Evolutionary conservation across 192 early-diverging fungal genomes (phyloP).

Genomic region (Linnemannia zychae): DNA sequence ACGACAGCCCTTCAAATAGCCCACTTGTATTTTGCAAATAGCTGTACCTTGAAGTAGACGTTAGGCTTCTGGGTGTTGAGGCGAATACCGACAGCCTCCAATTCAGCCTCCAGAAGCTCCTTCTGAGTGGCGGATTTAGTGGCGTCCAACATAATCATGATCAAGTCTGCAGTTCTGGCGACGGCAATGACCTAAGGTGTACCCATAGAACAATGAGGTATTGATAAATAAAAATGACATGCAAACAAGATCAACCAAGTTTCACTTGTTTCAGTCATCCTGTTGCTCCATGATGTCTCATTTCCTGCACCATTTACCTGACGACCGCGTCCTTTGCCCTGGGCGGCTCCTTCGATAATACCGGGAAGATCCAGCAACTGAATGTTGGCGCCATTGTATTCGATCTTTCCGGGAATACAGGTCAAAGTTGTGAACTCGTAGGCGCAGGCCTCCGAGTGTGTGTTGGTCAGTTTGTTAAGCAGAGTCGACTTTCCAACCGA

Average conservation of each 20-base stretch:
- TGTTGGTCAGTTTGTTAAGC: conserved; percentile 91
- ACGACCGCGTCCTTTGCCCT: conserved; percentile 97
- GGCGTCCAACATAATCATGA: conserved; percentile 99
- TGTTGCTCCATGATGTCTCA: not conserved
- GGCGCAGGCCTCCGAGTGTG: conserved; percentile 88
- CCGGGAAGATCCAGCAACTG: conserved; percentile 99
- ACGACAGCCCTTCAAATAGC: not conserved
- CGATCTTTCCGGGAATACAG: conserved; percentile 95
- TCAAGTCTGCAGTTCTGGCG: conserved; percentile 94
- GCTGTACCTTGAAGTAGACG: conserved; percentile 91
- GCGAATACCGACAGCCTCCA: conserved; percentile 96
- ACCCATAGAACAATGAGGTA: not conserved
- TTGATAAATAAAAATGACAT: not conserved
- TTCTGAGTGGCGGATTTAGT: conserved; percentile 90
- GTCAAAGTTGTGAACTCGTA: conserved; percentile 99
- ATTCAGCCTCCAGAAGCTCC: conserved; percentile 88
- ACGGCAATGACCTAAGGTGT: conserved; percentile 79
- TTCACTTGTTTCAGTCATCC: not conserved
- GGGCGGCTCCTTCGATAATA: conserved; percentile 97
- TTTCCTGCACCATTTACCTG: conserved; percentile 72
- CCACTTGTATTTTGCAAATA: no score
- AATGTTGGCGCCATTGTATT: conserved; percentile 95
- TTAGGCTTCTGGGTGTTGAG: conserved; percentile 90
- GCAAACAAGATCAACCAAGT: not conserved
- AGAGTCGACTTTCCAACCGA: conserved; percentile 99